Base-by-base conservation (phyloP, 2,329 filamentous ascomycete genomes). In the Endoconidiophora laricicola region DNA sequence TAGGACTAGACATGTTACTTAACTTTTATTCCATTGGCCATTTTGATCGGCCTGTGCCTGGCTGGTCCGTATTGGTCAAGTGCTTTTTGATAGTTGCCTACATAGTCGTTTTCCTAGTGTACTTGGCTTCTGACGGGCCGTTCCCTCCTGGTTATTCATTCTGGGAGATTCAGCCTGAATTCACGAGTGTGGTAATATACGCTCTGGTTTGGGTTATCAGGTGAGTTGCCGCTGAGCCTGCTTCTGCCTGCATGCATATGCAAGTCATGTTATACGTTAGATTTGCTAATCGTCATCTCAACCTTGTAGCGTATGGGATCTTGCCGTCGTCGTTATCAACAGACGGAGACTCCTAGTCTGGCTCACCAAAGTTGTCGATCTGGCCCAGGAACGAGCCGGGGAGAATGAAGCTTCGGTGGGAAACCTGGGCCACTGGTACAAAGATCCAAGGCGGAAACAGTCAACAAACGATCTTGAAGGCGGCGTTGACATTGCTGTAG, bases 81-180 rank as follows among this genome's bases (percentile, higher is more conserved):
- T 55, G 61, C 3, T 14, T 60, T 20, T 56, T 61, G 22, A 63
- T 63, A 3, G 48, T 60, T 14, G 57, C 57, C 16, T 63, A 66
- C 44, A 53, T 67, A n/a, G 58, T 59, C 16, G 50, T 65, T 24
- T 63, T 68, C 46, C 53, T 64, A 44, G 58, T 60, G n/a, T 66
- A 64, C 43, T 54, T 65, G 18, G 61, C 57, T 9, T 48, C 60
- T 33, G 58, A 62, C n/a, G 55, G 58, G n/a, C 62, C 64, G 22
- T 68, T 68, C 42, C 64, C 64, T 0, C 42, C 48, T 1, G 58
- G 58, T 2, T 66, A 65, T 42, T 57, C 59, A 0, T 67, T 64
- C 56, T 68, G 65, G 64, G 61, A 58, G 16, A 54, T 68, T 46
- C 24, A 55, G 39, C 53, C 57, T 4, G 53, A 54, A 18, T 58